Conservation (phyloP, 1,284 basidiomycete species). For the Tranzscheliella williamsii region DNA sequence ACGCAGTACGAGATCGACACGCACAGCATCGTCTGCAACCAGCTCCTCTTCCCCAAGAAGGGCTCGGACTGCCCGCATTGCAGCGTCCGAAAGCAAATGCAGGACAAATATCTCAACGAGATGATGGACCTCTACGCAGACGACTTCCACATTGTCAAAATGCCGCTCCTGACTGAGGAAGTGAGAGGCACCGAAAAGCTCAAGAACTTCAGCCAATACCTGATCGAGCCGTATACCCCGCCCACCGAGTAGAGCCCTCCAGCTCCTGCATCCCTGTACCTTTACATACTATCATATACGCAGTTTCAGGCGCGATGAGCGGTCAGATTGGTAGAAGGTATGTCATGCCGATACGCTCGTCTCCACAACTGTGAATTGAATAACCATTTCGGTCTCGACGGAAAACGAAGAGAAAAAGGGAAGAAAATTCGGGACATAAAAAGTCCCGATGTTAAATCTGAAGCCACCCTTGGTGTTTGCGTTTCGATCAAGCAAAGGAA, state of each 20-base stretch:
- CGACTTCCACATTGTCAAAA: slow-evolving; percentile 64
- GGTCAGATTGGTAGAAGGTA: no score
- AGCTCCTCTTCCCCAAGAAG: slow-evolving; percentile 89
- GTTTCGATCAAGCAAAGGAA: no score
- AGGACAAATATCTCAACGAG: slow-evolving; percentile 67
- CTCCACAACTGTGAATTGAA: no score
- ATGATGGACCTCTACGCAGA: slow-evolving; percentile 60
- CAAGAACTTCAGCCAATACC: slow-evolving; percentile 65
- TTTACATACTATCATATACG: no score
- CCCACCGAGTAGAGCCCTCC: slow-evolving; percentile 33
- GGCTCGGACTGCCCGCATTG: slow-evolving; percentile 94
- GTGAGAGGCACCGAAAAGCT: slow-evolving; percentile 92
- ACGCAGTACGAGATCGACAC: slow-evolving; percentile 97
- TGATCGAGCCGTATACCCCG: slow-evolving; percentile 51
- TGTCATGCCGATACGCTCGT: no score
- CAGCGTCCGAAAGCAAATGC: slow-evolving; percentile 91
- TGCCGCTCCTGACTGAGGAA: slow-evolving; percentile 93
- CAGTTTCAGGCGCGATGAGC: no score
- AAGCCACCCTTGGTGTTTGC: no score
- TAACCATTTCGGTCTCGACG: no score
- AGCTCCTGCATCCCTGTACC: no score
- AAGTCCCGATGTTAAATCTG: no score
- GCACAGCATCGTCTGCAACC: slow-evolving; percentile 97
- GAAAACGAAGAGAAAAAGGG: no score
- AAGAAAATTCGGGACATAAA: no score